A percentile compares a stretch with the other conserved stretches of the same genome.
Conservation (phyloP, 2,329 filamentous ascomycete species). For the Xylaria arbuscula region DNA sequence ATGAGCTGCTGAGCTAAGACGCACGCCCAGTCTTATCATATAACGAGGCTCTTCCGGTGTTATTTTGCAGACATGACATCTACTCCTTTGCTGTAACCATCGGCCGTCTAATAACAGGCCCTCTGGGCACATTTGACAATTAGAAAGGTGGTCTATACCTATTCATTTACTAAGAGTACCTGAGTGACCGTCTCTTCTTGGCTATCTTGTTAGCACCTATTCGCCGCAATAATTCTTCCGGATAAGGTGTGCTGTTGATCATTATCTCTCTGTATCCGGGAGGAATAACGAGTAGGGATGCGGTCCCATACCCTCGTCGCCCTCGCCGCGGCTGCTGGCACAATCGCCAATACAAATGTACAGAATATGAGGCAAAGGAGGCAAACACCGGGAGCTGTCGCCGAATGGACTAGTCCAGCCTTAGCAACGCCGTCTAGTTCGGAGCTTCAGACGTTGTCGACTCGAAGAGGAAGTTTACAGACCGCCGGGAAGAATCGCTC, state of each 20-base stretch:
- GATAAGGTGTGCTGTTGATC: neutral
- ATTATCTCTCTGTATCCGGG: neutral
- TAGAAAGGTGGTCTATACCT: neutral
- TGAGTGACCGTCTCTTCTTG: neutral
- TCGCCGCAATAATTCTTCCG: neutral
- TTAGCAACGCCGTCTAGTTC: slow-evolving; percentile 1
- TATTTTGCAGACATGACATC: neutral
- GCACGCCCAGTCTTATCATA: slow-evolving; percentile 6
- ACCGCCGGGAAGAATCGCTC: neutral
- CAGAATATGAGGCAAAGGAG: neutral
- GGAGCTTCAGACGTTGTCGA: neutral
- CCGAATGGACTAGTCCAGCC: neutral
- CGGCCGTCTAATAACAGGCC: neutral
- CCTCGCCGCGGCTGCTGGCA: slow-evolving; percentile 13
- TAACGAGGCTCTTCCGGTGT: slow-evolving; percentile 6
- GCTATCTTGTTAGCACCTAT: neutral
- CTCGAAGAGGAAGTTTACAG: neutral
- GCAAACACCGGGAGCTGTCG: neutral
- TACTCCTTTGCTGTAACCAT: neutral
- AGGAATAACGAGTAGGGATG: slow-evolving; percentile 10
- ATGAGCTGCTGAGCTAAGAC: neutral
- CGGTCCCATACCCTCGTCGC: slow-evolving; percentile 19
- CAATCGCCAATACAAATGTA: slow-evolving; percentile 16
- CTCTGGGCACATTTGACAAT: neutral
- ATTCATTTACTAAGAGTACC: neutral